Base-by-base conservation (phyloP, 1,139 yeast genomes). In the Taiozyma sp. region DNA sequence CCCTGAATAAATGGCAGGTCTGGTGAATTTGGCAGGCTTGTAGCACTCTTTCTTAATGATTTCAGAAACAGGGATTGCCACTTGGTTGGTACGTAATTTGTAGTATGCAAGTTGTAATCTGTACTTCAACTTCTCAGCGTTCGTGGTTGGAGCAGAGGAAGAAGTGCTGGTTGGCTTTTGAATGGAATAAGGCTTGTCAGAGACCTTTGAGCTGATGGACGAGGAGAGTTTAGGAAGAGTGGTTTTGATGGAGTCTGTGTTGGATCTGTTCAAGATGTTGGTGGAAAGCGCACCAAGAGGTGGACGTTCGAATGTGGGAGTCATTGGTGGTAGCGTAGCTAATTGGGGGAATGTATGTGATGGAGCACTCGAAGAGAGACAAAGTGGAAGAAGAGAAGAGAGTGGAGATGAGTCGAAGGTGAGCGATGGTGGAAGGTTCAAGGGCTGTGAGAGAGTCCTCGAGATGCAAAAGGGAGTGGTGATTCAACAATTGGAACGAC, bases 71-170 rank as follows among this genome's bases (percentile, higher is more conserved):
- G 65, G 62, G 4, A 62, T 52, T 35, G 61, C 64, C 2, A 73
- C 68, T 62, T 81, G 86, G 58, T 80, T 74, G 3, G 85, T 80
- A 50, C 70, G 79, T 51, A 87, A 79, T 64, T 88, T 88, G 70
- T 81, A 88, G 61, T 85, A 79, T 1, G 97, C 97, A 59, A 88
- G 70, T 62, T 83, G 86, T 41, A 89, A 75, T 60, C 91, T 81
- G 59, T 83, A 72, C 63, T 84, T 84, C 61, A 88, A 74, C 62
- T 80, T 79, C 47, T 85, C 74, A 14, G 91, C 90, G 30, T 81
- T 76, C n/a, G 59, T 60, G 16, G 59, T 60, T 9, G 51, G 44
- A 29, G 34, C 39, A 8, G 24, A 35, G 41, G 29, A 26, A 19
- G 44, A 26, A 19, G 44, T 39, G 32, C 50, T 37, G 37, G 24